Evolutionary conservation across 805 yeast species (phyloP).

Genomic region (Pichia rugopelliculosa): DNA sequence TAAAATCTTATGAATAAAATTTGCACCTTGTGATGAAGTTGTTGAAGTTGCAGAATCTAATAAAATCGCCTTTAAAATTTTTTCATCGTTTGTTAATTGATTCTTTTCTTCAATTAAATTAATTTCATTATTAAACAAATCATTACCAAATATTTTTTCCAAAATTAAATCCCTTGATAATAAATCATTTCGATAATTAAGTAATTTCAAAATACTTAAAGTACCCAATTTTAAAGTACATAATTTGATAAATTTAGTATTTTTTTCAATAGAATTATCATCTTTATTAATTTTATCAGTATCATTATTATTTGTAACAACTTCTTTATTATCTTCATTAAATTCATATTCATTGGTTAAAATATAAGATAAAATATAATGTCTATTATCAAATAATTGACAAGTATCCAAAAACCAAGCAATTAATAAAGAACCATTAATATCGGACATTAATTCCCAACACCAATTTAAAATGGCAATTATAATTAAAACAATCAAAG

Average conservation of each 20-base stretch:
- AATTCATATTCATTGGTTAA: conserved; percentile 16
- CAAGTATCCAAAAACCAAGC: conserved; percentile 95
- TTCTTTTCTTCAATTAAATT: conserved; percentile 8
- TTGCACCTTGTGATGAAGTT: conserved; percentile 44
- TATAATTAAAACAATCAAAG: conserved; percentile 61
- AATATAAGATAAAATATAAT: conserved; percentile 40
- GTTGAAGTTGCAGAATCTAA: conserved; percentile 35
- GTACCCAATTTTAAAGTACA: conserved; percentile 61
- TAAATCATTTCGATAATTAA: conserved; percentile 60
- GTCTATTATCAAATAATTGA: conserved; percentile 48
- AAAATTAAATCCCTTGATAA: conserved; percentile 56
- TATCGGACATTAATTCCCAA: conserved; percentile 70
- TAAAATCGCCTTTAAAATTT: conserved; percentile 42
- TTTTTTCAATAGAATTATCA: neutral
- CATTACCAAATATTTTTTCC: conserved; percentile 55
- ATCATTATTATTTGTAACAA: no score
- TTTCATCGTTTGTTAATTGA: conserved; percentile 2
- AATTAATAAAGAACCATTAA: conserved; percentile 80
- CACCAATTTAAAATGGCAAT: conserved; percentile 72
- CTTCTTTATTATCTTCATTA: neutral
- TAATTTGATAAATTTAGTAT: conserved; percentile 16
- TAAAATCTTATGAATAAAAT: conserved; percentile 72
- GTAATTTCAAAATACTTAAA: conserved; percentile 69
- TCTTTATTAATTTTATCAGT: neutral
- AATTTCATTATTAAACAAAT: conserved; percentile 17